Evolutionary conservation across 176 grass and related monocot genomes (phyloP).

Genomic region (Ensete glaucum): DNA sequence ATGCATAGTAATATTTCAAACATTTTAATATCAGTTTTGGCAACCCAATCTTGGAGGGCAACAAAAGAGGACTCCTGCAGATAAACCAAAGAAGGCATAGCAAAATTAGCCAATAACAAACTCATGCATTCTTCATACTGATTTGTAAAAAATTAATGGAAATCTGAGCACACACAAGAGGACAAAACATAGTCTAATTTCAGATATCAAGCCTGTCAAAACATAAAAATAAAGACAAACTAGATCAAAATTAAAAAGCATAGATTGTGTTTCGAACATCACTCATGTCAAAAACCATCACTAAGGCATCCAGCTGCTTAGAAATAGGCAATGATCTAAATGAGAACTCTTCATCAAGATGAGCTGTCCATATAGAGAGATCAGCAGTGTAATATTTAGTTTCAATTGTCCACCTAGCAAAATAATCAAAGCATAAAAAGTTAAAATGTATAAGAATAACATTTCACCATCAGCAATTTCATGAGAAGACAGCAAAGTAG

Average conservation of each 20-base stretch:
- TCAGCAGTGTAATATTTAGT: constrained; percentile 84
- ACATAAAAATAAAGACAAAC: background rate
- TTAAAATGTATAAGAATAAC: background rate
- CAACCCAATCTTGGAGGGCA: constrained; percentile 61
- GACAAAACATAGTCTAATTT: background rate
- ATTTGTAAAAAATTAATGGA: background rate
- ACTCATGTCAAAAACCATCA: constrained; percentile 94
- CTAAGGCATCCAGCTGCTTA: constrained; percentile 51
- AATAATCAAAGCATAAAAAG: constrained; percentile 11
- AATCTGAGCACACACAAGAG: background rate
- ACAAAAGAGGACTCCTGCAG: constrained; percentile 70
- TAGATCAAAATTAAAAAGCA: constrained; percentile 1
- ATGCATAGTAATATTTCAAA: constrained; percentile 91
- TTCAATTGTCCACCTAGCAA: constrained; percentile 76
- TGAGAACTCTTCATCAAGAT: constrained; percentile 77
- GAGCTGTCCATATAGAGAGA: constrained; percentile 64
- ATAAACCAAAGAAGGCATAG: constrained; percentile 5
- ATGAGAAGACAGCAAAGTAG: background rate
- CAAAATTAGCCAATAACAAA: background rate
- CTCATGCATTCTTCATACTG: background rate
- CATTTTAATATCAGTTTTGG: constrained; percentile 55
- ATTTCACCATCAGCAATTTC: background rate
- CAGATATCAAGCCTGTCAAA: background rate
- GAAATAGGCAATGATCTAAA: constrained; percentile 43
- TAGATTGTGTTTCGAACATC: constrained; percentile 34